A percentile compares a stretch with the other conserved stretches of the same genome.
These are phyloP conservation scores for Stellera chamaejasme DNA, from an alignment of 345 rosid genomes.

Conservation along the genomic window DNA sequence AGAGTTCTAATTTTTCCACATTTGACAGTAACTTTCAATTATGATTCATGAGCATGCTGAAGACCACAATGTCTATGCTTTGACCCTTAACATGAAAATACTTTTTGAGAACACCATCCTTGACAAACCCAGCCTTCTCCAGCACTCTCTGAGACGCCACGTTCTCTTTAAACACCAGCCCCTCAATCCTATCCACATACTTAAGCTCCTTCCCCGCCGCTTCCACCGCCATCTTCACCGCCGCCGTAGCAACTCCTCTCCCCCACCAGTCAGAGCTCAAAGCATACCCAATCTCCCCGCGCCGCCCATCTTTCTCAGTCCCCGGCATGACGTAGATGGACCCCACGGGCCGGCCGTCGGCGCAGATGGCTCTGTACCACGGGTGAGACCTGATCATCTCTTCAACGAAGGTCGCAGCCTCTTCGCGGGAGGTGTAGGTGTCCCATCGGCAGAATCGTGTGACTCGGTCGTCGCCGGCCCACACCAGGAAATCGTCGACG, in stretches of 20 bases:
- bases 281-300: slow-evolving; percentile 20
- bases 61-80: slow-evolving; percentile 3
- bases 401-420: slow-evolving; percentile 10
- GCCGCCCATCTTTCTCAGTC: slow-evolving; percentile 5
- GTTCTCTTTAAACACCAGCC: slow-evolving; percentile 9
- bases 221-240: slow-evolving; percentile 8
- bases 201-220: not conserved
- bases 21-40: too few relatives aligned
- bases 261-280: slow-evolving; percentile 13
- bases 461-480: slow-evolving; percentile 18
- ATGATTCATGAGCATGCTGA: not conserved
- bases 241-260: slow-evolving; percentile 10
- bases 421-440: slow-evolving; percentile 9
- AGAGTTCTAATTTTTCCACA: too few relatives aligned
- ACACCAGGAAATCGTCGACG: slow-evolving; percentile 13
- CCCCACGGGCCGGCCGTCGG: slow-evolving; percentile 7
- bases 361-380: slow-evolving; percentile 17
- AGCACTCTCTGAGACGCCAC: slow-evolving; percentile 8
- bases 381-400: slow-evolving; percentile 7
- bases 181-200: slow-evolving; percentile 1
- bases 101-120: slow-evolving; percentile 7
- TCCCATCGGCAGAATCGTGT: slow-evolving; percentile 16
- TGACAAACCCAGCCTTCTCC: slow-evolving; percentile 12
- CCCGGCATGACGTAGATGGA: slow-evolving; percentile 15
- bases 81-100: slow-evolving; percentile 6